Evolutionary conservation across 2,329 filamentous ascomycete genomes (phyloP).

Genomic region (Aspergillus fructus): DNA sequence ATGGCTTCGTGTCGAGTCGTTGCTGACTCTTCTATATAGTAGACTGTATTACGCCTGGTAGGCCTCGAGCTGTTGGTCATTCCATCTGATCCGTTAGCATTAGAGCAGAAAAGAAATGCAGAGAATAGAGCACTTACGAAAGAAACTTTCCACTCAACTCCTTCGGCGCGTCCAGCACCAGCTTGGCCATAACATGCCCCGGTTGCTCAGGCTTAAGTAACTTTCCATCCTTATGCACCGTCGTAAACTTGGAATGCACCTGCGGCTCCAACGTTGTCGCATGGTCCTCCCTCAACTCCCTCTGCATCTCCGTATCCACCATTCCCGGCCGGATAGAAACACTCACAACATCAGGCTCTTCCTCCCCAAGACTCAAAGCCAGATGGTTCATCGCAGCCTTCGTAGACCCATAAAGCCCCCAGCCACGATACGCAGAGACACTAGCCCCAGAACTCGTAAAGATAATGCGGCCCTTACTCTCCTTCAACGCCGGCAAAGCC

Average conservation of each 20-base stretch:
- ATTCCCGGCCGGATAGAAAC: slow-evolving; percentile 35
- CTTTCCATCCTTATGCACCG: slow-evolving; percentile 67
- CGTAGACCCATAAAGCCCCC: slow-evolving; percentile 37
- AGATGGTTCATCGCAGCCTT: slow-evolving; percentile 40
- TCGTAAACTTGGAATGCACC: slow-evolving; percentile 64
- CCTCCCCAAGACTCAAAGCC: slow-evolving; percentile 27
- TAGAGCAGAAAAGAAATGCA: neutral
- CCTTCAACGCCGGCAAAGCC: slow-evolving; percentile 31
- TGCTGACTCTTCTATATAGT: slow-evolving; percentile 30
- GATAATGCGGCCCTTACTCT: slow-evolving; percentile 36
- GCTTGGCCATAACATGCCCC: slow-evolving; percentile 78
- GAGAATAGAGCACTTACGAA: slow-evolving; percentile 24
- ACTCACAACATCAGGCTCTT: slow-evolving; percentile 27
- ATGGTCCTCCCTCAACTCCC: slow-evolving; percentile 73
- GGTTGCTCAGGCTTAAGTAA: slow-evolving; percentile 81
- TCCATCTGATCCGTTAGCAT: slow-evolving; percentile 43
- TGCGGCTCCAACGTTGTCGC: slow-evolving; percentile 58
- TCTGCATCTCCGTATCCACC: slow-evolving; percentile 38
- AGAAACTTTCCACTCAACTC: slow-evolving; percentile 76
- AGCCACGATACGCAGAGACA: slow-evolving; percentile 31
- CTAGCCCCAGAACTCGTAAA: slow-evolving; percentile 38
- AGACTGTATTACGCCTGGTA: slow-evolving; percentile 40
- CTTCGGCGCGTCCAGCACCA: slow-evolving; percentile 65
- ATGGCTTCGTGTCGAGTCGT: slow-evolving; percentile 22
- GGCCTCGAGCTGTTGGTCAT: slow-evolving; percentile 41